Evolutionary conservation across 345 rosid genomes (phyloP).

Genomic region (Chamaenerion angustifolium): DNA sequence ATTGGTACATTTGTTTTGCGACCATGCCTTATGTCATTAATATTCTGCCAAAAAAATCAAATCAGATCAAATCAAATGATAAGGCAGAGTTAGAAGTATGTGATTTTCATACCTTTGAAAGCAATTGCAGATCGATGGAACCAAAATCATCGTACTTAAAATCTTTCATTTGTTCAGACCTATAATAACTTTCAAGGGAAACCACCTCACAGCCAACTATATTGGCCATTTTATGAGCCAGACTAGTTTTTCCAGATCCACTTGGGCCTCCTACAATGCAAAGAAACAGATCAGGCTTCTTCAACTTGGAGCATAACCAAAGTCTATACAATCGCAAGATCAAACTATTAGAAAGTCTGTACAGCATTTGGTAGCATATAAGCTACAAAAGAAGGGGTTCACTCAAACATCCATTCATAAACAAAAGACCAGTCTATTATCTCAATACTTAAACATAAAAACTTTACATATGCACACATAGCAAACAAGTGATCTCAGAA

Average conservation of each 20-base stretch:
- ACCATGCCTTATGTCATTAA: conserved; percentile 49
- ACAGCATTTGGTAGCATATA: no score
- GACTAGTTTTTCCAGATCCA: conserved; percentile 98
- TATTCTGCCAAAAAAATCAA: conserved; percentile 43
- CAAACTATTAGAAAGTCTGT: background rate
- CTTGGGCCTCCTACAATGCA: conserved; percentile 88
- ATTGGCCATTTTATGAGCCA: conserved; percentile 99
- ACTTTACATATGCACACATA: no score
- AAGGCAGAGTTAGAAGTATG: background rate
- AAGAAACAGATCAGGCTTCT: conserved; percentile 3
- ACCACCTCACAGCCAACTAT: conserved; percentile 99
- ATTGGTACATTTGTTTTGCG: conserved; percentile 69
- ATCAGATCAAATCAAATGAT: background rate
- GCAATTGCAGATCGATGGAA: conserved; percentile 76
- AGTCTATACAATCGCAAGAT: background rate
- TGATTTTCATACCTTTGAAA: conserved; percentile 53
- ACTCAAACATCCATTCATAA: no score
- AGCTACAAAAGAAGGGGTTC: no score
- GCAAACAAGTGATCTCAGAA: no score
- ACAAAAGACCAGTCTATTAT: no score
- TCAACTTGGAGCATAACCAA: background rate
- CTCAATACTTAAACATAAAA: no score
- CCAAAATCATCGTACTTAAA: conserved; percentile 86
- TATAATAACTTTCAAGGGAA: conserved; percentile 93
- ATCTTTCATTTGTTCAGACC: conserved; percentile 74